These are phyloP conservation scores for Voacanga thouarsii DNA, from an alignment of 257 asterid genomes.

Conservation along the genomic window DNA sequence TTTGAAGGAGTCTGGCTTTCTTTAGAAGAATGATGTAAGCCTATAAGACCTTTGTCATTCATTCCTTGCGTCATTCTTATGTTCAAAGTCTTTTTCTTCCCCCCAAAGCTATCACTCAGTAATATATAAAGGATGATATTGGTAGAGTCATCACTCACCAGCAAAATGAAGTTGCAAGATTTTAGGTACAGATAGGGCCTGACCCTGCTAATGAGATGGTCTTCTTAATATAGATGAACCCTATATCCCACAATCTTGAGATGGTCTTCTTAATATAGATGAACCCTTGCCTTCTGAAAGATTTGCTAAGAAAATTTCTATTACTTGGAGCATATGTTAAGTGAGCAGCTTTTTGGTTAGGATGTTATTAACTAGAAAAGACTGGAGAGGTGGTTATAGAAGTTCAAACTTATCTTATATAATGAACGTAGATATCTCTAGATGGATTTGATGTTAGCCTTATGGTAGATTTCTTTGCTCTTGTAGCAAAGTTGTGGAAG, in stretches of 20 bases:
- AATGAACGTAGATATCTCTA: background rate
- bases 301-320: background rate
- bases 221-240: background rate
- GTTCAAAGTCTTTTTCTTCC: background rate
- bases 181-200: background rate
- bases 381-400: background rate
- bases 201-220: background rate
- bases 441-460: background rate
- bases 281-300: background rate
- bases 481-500: background rate
- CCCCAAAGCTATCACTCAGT: background rate
- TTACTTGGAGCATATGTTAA: background rate
- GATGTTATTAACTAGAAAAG: no score
- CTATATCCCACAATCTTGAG: background rate
- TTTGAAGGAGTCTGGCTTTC: background rate
- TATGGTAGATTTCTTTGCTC: background rate
- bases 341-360: background rate
- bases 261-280: background rate
- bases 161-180: background rate
- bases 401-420: background rate
- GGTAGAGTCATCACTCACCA: background rate
- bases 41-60: background rate
- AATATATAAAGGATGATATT: background rate
- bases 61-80: background rate
- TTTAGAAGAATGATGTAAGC: background rate